Percentiles rank a stretch among this genome's conserved stretches.
Evolutionary conservation across 1,139 yeast species (phyloP).

Genomic region (Debaryomyces singareniensis): DNA sequence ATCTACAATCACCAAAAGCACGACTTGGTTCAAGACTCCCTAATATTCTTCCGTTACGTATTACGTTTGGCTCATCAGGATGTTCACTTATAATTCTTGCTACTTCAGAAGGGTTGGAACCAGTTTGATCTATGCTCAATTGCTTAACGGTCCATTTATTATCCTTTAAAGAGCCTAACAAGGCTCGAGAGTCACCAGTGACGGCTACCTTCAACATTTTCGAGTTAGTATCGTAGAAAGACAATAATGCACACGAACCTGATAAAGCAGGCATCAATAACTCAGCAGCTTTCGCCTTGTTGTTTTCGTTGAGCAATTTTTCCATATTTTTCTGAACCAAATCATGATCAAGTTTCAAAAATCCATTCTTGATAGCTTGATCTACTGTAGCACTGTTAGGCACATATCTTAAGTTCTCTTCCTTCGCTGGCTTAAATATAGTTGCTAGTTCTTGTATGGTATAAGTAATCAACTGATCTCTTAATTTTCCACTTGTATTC

Average conservation of each 20-base stretch:
- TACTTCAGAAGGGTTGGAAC: constrained; percentile 83
- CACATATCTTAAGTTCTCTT: constrained; percentile 43
- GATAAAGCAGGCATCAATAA: constrained; percentile 87
- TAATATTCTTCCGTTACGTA: constrained; percentile 81
- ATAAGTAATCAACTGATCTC: constrained; percentile 69
- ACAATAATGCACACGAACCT: constrained; percentile 88
- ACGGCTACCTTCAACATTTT: constrained; percentile 81
- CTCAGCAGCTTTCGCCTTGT: constrained; percentile 60
- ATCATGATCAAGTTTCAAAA: constrained; percentile 77
- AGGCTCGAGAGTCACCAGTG: constrained; percentile 93
- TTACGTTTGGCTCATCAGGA: constrained; percentile 81
- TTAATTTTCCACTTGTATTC: constrained; percentile 79
- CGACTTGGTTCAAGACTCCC: constrained; percentile 96
- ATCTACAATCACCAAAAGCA: constrained; percentile 96
- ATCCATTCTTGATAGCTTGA: constrained; percentile 75
- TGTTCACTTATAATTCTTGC: constrained; percentile 80
- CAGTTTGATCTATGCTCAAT: constrained; percentile 88
- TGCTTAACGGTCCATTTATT: constrained; percentile 87
- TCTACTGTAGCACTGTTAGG: constrained; percentile 70
- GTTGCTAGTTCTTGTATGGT: constrained; percentile 76
- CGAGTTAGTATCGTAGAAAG: constrained; percentile 77
- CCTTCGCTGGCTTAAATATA: constrained; percentile 51
- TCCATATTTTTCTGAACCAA: constrained; percentile 74
- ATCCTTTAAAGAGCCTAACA: constrained; percentile 66
- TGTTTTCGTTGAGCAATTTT: constrained; percentile 57